These are phyloP conservation scores for Thozetella sp. DNA, from an alignment of 495 filamentous ascomycete species.

Conservation along the genomic window DNA sequence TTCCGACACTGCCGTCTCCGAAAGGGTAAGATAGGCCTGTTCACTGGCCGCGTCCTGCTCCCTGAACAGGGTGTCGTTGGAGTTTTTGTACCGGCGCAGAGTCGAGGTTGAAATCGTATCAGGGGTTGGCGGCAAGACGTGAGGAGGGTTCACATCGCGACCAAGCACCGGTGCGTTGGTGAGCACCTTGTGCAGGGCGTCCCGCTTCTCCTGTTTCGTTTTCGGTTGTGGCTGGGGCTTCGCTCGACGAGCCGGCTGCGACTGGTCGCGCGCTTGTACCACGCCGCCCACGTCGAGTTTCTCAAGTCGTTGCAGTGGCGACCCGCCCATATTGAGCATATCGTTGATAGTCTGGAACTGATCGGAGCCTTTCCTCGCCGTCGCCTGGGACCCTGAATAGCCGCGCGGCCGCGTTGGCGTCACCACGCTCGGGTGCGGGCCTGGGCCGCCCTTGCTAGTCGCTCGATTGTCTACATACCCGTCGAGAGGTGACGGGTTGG, in stretches of 20 bases:
- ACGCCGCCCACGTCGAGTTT: conserved; percentile 24
- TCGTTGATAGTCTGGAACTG: conserved; percentile 43
- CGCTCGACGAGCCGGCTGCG: conserved; percentile 15
- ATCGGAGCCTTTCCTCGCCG: conserved; percentile 12
- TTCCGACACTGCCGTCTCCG: conserved; percentile 21
- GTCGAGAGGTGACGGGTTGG: conserved; percentile 24
- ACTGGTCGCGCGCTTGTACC: conserved; percentile 17
- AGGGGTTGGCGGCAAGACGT: conserved; percentile 51
- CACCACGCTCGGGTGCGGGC: conserved; percentile 15
- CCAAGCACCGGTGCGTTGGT: conserved; percentile 31
- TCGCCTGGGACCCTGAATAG: conserved; percentile 14
- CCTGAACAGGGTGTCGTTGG: conserved; percentile 31
- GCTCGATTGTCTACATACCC: conserved; percentile 15
- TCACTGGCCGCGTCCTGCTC: conserved; percentile 18
- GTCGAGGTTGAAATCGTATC: conserved; percentile 56
- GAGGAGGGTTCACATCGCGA: conserved; percentile 21
- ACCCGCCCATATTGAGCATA: conserved; percentile 30
- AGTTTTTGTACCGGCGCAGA: conserved; percentile 37
- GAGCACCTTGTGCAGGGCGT: conserved; percentile 36
- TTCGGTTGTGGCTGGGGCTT: conserved; percentile 19
- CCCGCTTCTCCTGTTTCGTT: conserved; percentile 41
- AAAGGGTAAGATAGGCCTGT: conserved; percentile 16
- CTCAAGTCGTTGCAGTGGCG: conserved; percentile 42
- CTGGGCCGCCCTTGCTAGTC: neutral
- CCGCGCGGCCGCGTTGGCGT: conserved; percentile 15